A percentile compares a stretch with the other conserved stretches of the same genome.
Conservation (phyloP, 2,329 filamentous ascomycete genomes). For the Fusarium foetens region DNA sequence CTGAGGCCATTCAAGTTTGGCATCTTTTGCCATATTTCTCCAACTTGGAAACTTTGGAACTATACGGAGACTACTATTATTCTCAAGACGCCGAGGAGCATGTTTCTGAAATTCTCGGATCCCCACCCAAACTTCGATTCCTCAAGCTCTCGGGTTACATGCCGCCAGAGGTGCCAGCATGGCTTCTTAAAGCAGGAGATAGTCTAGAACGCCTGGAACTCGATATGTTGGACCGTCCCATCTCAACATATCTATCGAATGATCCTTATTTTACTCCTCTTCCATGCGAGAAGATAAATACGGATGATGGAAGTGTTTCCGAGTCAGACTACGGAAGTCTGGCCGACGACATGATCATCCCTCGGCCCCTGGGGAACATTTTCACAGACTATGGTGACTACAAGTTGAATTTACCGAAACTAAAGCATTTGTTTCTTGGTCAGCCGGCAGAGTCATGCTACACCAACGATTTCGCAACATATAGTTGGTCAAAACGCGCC, state of each 20-base stretch:
- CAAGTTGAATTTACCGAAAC: neutral
- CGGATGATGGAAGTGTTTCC: neutral
- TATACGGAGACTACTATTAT: neutral
- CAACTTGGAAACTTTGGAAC: conserved; percentile 19
- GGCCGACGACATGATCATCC: neutral
- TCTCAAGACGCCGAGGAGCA: fast-evolving
- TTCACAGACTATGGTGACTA: neutral
- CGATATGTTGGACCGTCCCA: conserved; percentile 19
- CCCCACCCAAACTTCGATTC: conserved; percentile 7
- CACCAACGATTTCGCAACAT: fast-evolving
- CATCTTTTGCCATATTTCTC: conserved; percentile 19
- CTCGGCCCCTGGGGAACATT: neutral
- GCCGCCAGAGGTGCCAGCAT: conserved; percentile 7
- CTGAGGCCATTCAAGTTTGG: conserved; percentile 12
- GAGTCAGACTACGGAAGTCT: conserved; percentile 8
- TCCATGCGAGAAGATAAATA: neutral
- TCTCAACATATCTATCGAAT: neutral
- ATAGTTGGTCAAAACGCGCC: conserved; percentile 6
- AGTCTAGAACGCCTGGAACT: conserved; percentile 27
- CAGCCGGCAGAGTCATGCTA: neutral
- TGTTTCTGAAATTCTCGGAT: neutral
- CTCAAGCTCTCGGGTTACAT: conserved; percentile 22
- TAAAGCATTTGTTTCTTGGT: neutral
- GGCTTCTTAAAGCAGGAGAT: neutral
- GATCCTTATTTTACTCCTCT: neutral